Base-by-base conservation (phyloP, 345 rosid genomes). In the Brassica incana region DNA sequence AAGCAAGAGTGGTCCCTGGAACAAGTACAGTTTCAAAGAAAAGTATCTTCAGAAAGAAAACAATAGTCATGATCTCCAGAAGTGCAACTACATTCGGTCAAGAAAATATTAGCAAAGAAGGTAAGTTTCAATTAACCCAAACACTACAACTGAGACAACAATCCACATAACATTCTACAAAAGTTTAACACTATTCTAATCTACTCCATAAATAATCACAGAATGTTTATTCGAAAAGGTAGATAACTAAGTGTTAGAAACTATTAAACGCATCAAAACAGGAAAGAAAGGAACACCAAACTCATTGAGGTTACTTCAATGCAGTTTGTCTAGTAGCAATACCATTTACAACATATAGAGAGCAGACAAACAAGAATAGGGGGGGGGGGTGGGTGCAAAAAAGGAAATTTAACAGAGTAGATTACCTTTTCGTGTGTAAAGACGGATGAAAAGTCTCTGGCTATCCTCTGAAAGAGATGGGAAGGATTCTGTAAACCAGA, bases 401-500 rank as follows among this genome's bases (percentile, higher is more conserved):
- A 9, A 0, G 8, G 35, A 59, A 59, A 35, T 43, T 43, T 25
- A 16, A 74, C 29, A 61, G 33, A 75, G 8, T 10, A 33, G 73
- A 60, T 67, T 67, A 95, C 98, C 98, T 92, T 90, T 95, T 48
- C 98, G 87, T 30, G 85, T 80, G 83, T 91, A 91, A 78, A 95
- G 95, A 81, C 97, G 91, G 67, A 95, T 80, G 76, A 95, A 95
- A 76, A 95, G 90, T 85, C 95, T 87, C 77, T 91, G 98, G 83
- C 97, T 83, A 81, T 85, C 95, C 73, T 84, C 87, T 40, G 93
- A 83, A 45, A 92, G 90, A 27, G 86, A 69, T 35, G 77, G 65
- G 78, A 91, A 91, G 71, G 92, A 90, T 76, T 89, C 99, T 95
- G 94, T 66, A 56, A 82, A 82, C 35, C 81, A 65, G 80, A 40